Conservation (phyloP, 345 rosid genomes). For the Dipteronia sinensis region DNA sequence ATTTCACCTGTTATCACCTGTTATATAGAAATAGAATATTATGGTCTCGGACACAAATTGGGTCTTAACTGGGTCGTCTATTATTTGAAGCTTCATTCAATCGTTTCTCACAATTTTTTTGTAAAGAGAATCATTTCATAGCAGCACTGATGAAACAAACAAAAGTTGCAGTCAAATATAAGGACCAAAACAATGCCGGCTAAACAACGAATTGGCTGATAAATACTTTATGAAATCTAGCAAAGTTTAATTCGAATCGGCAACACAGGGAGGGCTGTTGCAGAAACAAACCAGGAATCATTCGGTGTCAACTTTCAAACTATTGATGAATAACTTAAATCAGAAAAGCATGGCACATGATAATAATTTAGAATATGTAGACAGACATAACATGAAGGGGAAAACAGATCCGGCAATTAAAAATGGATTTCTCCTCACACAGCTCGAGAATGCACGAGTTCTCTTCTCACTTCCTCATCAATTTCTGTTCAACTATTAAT, state of each 20-base stretch:
- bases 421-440: conserved; percentile 14
- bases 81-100: too few relatives aligned
- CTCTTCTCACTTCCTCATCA: conserved; percentile 21
- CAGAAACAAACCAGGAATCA: neutral
- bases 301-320: neutral
- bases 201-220: neutral
- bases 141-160: too few relatives aligned
- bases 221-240: neutral
- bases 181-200: neutral
- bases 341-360: neutral
- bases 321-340: neutral
- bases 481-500: conserved; percentile 10
- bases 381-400: neutral
- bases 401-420: neutral
- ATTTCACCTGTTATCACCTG: too few relatives aligned
- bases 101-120: too few relatives aligned
- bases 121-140: too few relatives aligned
- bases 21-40: too few relatives aligned
- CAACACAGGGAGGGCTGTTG: neutral
- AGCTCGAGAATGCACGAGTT: conserved; percentile 38
- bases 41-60: too few relatives aligned
- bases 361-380: neutral
- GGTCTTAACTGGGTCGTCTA: too few relatives aligned
- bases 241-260: neutral
- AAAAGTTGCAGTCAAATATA: too few relatives aligned